phyloP scores from a whole-genome alignment of 805 yeast genomes.

The Nakazawaea laoshanensis region DNA sequence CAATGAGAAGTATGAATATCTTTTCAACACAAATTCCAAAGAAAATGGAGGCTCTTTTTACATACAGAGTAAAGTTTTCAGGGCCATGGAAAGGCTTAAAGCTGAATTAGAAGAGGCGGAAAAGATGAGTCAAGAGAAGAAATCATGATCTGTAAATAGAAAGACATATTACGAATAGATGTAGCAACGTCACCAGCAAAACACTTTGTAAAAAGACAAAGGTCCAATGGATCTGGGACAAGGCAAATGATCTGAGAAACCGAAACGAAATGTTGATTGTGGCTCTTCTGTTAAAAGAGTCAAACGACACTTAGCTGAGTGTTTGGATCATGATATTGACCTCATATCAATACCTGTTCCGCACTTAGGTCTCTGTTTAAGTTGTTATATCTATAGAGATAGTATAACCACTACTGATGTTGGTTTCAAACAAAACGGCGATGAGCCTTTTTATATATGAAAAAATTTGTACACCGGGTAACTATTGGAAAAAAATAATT shows the following conservation, averaged over 20 bases:
- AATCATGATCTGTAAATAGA: background rate
- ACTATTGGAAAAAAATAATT: conserved; percentile 2
- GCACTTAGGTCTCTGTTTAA: conserved; percentile 34
- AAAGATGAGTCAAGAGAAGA: conserved; percentile 19
- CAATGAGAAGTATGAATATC: conserved; percentile 65
- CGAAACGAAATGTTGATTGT: conserved; percentile 71
- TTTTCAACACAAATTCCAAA: conserved; percentile 83
- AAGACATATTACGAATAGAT: conserved; percentile 15
- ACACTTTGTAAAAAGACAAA: no score
- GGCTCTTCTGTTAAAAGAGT: conserved; percentile 68
- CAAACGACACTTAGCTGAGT: conserved; percentile 65
- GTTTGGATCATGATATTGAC: conserved; percentile 29
- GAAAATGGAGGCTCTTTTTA: conserved; percentile 96
- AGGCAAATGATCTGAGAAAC: conserved; percentile 50
- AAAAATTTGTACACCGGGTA: conserved; percentile 10
- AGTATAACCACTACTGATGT: conserved; percentile 83
- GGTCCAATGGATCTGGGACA: conserved; percentile 28
- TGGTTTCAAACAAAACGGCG: conserved; percentile 25
- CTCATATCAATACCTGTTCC: no score
- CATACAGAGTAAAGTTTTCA: conserved; percentile 82
- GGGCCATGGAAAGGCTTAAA: conserved; percentile 88
- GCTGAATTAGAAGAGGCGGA: conserved; percentile 62
- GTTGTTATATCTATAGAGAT: conserved; percentile 53
- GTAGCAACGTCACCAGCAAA: conserved; percentile 49
- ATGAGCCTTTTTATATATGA: conserved; percentile 21